Conservation (phyloP, 2,329 filamentous ascomycete genomes). For the Clarireedia paspali region DNA sequence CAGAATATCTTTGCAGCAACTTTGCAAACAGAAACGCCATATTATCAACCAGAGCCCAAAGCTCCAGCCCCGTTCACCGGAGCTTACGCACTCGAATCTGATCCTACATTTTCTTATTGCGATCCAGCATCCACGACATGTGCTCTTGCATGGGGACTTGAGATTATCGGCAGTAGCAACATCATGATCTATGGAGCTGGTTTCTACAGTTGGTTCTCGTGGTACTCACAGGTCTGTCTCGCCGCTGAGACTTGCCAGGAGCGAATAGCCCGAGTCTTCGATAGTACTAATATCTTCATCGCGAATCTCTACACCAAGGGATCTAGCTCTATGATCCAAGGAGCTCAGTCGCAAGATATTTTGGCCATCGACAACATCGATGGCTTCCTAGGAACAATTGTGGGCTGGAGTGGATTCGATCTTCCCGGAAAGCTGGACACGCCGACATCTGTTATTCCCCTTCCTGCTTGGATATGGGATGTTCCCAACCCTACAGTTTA, state of each 20-base stretch:
- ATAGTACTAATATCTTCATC: no score
- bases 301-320: no score
- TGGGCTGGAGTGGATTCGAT: no score
- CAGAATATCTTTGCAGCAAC: background rate
- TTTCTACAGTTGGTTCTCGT: slow-evolving; percentile 26
- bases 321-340: no score
- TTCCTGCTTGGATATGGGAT: no score
- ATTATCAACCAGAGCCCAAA: slow-evolving; percentile 44
- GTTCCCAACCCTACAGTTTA: no score
- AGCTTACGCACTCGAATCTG: slow-evolving; percentile 4
- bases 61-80: slow-evolving; percentile 31
- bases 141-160: slow-evolving; percentile 21
- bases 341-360: no score
- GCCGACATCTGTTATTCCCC: no score
- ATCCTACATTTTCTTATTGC: slow-evolving; percentile 7
- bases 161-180: slow-evolving; percentile 17
- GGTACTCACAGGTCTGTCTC: background rate
- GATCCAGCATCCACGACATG: slow-evolving; percentile 8
- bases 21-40: slow-evolving; percentile 53
- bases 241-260: slow-evolving; percentile 1
- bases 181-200: slow-evolving; percentile 25
- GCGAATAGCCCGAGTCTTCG: no score
- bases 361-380: no score
- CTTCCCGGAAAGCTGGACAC: no score
- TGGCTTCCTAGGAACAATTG: no score